A percentile compares a stretch with the other conserved stretches of the same genome.
Evolutionary conservation across 495 filamentous ascomycete genomes (phyloP).

Genomic region (Delitschia confertaspora): DNA sequence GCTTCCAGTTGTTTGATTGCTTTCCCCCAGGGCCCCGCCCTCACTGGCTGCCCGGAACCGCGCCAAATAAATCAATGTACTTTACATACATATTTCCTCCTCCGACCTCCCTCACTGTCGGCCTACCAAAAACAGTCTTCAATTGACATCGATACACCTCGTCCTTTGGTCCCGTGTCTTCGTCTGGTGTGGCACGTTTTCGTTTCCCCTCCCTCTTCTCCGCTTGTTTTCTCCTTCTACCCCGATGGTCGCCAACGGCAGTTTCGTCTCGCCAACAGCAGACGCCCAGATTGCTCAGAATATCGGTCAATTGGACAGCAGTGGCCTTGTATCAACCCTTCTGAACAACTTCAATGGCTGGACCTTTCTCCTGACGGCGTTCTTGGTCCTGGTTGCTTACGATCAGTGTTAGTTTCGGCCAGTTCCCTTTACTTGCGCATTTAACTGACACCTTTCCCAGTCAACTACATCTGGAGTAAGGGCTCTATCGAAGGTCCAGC

Average conservation of each 20-base stretch:
- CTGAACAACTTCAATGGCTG: constrained; percentile 52
- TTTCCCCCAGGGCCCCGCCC: too few relatives aligned
- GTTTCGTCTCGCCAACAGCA: constrained; percentile 68
- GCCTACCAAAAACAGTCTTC: constrained; percentile 3
- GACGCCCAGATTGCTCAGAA: constrained; percentile 34
- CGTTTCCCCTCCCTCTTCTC: constrained; percentile 1
- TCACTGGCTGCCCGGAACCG: too few relatives aligned
- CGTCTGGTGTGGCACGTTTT: constrained; percentile 1
- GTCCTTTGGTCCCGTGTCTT: neutral
- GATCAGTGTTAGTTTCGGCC: constrained; percentile 63
- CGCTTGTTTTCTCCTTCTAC: constrained; percentile 2
- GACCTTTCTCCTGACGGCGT: constrained; percentile 54
- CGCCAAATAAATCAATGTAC: too few relatives aligned
- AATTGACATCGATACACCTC: constrained; percentile 4
- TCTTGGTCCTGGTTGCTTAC: constrained; percentile 65
- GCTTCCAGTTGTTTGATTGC: too few relatives aligned
- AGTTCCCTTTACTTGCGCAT: constrained; percentile 3
- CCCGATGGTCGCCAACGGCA: constrained; percentile 59
- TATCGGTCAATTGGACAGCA: constrained; percentile 44
- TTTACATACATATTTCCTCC: too few relatives aligned
- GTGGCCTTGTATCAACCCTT: constrained; percentile 32
- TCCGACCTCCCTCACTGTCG: neutral
- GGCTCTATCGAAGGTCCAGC: constrained; percentile 73
- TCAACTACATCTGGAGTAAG: constrained; percentile 78
- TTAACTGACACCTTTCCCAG: constrained; percentile 39